phyloP scores from a whole-genome alignment of 2,329 filamentous ascomycete genomes.

The Curvularia spicifera region DNA sequence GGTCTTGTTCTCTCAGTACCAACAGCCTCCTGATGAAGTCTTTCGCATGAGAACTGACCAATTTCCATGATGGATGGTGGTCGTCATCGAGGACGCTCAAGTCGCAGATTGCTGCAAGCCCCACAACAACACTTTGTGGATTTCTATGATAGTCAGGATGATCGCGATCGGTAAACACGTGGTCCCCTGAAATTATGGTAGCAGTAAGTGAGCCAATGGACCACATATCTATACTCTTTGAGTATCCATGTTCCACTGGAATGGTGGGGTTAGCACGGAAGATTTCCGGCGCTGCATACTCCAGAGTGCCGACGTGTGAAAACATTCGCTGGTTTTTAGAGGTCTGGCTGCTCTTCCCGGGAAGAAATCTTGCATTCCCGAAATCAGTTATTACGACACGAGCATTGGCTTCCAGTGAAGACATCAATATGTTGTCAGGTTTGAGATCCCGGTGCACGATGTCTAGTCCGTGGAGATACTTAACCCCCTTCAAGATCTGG shows the following conservation, averaged over 20 bases:
- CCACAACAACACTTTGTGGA: slow-evolving; percentile 37
- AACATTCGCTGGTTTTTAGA: slow-evolving; percentile 55
- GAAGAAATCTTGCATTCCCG: slow-evolving; percentile 59
- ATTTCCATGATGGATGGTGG: slow-evolving; percentile 51
- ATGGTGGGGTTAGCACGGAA: slow-evolving; percentile 38
- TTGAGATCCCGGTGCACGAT: slow-evolving; percentile 69
- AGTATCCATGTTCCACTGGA: slow-evolving; percentile 55
- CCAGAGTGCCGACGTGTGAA: slow-evolving; percentile 61
- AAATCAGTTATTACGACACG: slow-evolving; percentile 68
- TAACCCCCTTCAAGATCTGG: slow-evolving; percentile 64
- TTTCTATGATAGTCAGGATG: slow-evolving; percentile 38
- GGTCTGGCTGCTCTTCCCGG: slow-evolving; percentile 14
- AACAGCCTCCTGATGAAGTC: slow-evolving; percentile 62
- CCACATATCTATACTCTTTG: slow-evolving; percentile 67
- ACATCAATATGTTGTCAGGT: slow-evolving; percentile 68
- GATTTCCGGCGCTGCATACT: slow-evolving; percentile 64
- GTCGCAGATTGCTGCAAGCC: slow-evolving; percentile 50
- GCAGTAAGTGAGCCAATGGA: slow-evolving; percentile 64
- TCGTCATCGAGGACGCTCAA: slow-evolving; percentile 53
- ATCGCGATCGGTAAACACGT: slow-evolving; percentile 52
- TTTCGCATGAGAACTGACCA: slow-evolving; percentile 54
- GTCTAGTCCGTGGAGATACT: slow-evolving; percentile 62
- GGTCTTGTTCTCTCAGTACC: slow-evolving; percentile 55
- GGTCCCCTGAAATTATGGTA: slow-evolving; percentile 59
- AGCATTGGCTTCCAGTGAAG: slow-evolving; percentile 57